Evolutionary conservation across 495 filamentous ascomycete species (phyloP).

Genomic region (Aspergillus ellipticus): DNA sequence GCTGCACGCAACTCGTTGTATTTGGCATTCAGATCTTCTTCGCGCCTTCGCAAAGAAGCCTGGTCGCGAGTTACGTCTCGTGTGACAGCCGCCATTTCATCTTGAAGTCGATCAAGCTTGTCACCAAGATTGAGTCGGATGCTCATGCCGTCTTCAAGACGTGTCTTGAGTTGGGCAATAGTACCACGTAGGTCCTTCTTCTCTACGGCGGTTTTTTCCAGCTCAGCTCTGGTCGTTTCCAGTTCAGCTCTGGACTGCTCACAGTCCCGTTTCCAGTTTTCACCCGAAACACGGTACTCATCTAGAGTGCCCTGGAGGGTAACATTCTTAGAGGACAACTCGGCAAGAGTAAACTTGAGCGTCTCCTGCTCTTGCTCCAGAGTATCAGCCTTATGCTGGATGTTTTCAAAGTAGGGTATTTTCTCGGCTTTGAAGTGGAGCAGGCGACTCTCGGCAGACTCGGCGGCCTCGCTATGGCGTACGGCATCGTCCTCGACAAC

Average conservation of each 20-base stretch:
- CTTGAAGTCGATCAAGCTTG: conserved; percentile 77
- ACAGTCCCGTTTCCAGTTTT: conserved; percentile 49
- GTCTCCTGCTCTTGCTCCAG: conserved; percentile 63
- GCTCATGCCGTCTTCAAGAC: conserved; percentile 80
- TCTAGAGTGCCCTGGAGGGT: conserved; percentile 56
- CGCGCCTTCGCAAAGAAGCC: conserved; percentile 65
- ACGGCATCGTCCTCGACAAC: conserved; percentile 69
- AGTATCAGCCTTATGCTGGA: conserved; percentile 56
- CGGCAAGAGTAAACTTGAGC: conserved; percentile 60
- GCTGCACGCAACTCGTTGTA: conserved; percentile 77
- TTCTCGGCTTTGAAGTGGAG: conserved; percentile 52
- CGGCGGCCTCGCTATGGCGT: conserved; percentile 64
- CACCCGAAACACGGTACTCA: conserved; percentile 57
- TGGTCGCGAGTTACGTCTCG: conserved; percentile 76
- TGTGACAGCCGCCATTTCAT: conserved; percentile 76
- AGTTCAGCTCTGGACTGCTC: conserved; percentile 46
- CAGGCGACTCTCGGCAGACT: conserved; percentile 58
- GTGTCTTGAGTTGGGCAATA: conserved; percentile 63
- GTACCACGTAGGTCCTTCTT: conserved; percentile 60
- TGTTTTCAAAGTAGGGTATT: conserved; percentile 45
- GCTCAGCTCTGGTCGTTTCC: conserved; percentile 42
- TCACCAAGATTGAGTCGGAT: conserved; percentile 71
- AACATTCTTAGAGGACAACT: conserved; percentile 56
- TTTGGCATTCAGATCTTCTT: conserved; percentile 67
- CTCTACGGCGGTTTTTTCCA: conserved; percentile 51